Evolutionary conservation across 108 stramenopile species (phyloP), one percentile per base, ranked within the genome.

Genomic region (Discostella stelligeroides): DNA sequence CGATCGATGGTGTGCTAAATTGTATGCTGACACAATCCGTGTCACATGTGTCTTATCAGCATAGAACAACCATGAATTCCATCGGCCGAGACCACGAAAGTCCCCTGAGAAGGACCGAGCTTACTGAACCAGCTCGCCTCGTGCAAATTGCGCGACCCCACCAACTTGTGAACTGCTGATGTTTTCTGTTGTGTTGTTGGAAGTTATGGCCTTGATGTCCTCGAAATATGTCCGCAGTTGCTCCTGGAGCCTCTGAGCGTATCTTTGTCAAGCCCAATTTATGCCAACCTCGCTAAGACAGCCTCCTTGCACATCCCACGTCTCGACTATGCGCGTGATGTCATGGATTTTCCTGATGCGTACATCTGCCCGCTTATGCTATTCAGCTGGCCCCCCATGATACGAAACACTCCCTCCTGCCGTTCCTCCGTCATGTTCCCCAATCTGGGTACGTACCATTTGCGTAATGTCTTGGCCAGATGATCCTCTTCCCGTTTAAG

Each of bases 341-440:
- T 54, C 25, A 4, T 23, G 3, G 12, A 54, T 27, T 27, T 54
- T 54, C 21, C 25, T 7, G 10, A 14, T 27, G 5, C 27, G 0
- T 21, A 54, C 53, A 1, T 54, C 27, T 25, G 4, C 10, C 25
- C 24, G 5, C 25, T 27, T 24, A 25, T 12, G 12, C 53, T 54
- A 27, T 54, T 54, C 2, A 54, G 53, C 27, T 54, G 53, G 10
- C 53, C 27, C 21, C 53, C 53, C 21, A 28, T 23, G 4, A 54
- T 24, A 10, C 53, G 5, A 12, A 54, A 54, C 1, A 54, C 53
- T 0, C 53, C 25, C 2, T 24, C 53, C n/a, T n/a, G n/a, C n/a
- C n/a, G n/a, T n/a, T n/a, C n/a, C n/a, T n/a, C n/a, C n/a, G n/a
- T n/a, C n/a, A n/a, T n/a, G n/a, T n/a, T n/a, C n/a, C n/a, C n/a